Evolutionary conservation across 306 rosid genomes (phyloP).

Genomic region (Betula pendula): DNA sequence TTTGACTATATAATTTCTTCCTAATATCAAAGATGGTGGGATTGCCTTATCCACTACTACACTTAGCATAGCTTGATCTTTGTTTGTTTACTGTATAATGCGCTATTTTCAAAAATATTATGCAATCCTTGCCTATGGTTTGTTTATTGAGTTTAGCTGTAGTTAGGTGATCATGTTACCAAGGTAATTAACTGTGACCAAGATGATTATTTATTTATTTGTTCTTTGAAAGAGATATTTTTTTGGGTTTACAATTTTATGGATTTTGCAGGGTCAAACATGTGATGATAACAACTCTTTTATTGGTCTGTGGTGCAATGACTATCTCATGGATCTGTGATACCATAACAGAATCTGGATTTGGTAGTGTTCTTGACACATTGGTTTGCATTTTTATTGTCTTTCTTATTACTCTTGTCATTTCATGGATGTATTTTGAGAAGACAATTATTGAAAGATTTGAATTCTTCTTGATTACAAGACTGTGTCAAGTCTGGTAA

Average conservation of each 20-base stretch:
- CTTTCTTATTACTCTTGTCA: not conserved
- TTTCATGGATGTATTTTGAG: not conserved
- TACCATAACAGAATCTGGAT: conserved; percentile 94
- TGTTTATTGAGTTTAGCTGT: too few relatives aligned
- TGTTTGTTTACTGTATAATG: too few relatives aligned
- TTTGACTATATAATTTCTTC: conserved; percentile 10
- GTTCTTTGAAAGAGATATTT: conserved; percentile 10
- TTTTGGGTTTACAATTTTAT: conserved; percentile 19
- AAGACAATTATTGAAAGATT: not conserved
- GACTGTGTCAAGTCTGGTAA: not conserved
- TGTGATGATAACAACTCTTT: conserved; percentile 72
- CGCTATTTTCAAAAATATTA: too few relatives aligned
- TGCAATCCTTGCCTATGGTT: too few relatives aligned
- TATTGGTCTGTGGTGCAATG: conserved; percentile 96
- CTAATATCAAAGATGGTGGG: too few relatives aligned
- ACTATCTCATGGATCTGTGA: conserved; percentile 93
- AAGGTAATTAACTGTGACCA: too few relatives aligned
- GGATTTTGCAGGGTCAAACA: conserved; percentile 76
- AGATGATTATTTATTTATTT: not conserved
- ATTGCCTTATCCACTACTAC: too few relatives aligned
- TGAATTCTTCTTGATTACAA: not conserved
- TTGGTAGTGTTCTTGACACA: conserved; percentile 55
- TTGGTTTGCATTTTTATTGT: conserved; percentile 23
- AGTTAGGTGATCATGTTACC: too few relatives aligned
- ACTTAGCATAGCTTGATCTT: too few relatives aligned